These are phyloP conservation scores for Pythium pyrilobum DNA, from an alignment of 352 stramenopile species.

Conservation along the genomic window DNA sequence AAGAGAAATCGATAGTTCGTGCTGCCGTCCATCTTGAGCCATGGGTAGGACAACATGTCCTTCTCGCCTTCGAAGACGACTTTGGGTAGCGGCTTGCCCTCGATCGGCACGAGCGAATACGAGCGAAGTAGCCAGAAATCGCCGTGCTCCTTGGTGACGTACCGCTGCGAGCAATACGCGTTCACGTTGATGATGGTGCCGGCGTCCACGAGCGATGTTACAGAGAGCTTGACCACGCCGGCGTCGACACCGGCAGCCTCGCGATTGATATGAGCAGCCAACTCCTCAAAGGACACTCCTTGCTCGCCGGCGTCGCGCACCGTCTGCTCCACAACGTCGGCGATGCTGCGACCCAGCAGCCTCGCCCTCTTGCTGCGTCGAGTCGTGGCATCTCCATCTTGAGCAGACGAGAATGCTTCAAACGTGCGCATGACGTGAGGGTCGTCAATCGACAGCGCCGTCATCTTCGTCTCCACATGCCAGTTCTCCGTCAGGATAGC, in stretches of 20 bases:
- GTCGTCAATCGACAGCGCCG: constrained; percentile 39
- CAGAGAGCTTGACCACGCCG: constrained; percentile 9
- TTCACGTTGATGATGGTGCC: constrained; percentile 60
- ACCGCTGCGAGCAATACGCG: constrained; percentile 63
- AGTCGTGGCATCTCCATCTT: constrained; percentile 11
- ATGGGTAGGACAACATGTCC: constrained; percentile 70
- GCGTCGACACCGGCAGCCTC: neutral
- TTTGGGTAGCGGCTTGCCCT: constrained; percentile 10
- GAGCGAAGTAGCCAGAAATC: constrained; percentile 64
- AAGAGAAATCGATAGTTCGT: constrained; percentile 75
- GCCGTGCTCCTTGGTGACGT: constrained; percentile 54
- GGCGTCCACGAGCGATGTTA: constrained; percentile 49
- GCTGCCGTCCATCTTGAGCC: constrained; percentile 78
- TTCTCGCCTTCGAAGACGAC: constrained; percentile 75
- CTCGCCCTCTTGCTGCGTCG: constrained; percentile 10
- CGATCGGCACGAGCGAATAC: constrained; percentile 41
- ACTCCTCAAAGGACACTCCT: constrained; percentile 9
- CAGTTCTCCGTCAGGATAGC: constrained; percentile 63
- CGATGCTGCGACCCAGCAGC: neutral
- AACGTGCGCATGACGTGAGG: constrained; percentile 21
- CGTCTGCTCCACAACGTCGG: neutral
- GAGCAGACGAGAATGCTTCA: constrained; percentile 51
- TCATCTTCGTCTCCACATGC: constrained; percentile 66
- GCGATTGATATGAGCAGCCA: neutral
- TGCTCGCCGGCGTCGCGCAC: constrained; percentile 10